These are phyloP conservation scores for Metarhizium guizhouense DNA, from an alignment of 2,329 filamentous ascomycete species.

Conservation along the genomic window DNA sequence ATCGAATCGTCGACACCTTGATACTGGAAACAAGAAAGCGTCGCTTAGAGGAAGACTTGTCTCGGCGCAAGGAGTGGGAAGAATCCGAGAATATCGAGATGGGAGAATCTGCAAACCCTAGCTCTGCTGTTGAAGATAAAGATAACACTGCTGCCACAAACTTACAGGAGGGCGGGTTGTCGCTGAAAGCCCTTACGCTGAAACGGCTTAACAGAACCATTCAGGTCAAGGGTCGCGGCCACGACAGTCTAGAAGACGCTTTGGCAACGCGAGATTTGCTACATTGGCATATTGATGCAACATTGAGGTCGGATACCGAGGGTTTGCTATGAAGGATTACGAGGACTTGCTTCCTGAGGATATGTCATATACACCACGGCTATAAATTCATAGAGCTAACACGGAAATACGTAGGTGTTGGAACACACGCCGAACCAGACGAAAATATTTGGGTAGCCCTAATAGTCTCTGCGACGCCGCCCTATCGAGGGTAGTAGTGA, in stretches of 20 bases:
- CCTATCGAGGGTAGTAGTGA: background rate
- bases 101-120: conserved; percentile 2
- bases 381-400: background rate
- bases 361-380: background rate
- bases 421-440: background rate
- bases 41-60: conserved; percentile 4
- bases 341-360: background rate
- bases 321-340: background rate
- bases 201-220: conserved; percentile 30
- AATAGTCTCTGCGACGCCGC: background rate
- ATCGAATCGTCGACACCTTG: conserved; percentile 35
- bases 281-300: conserved; percentile 24
- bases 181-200: conserved; percentile 29
- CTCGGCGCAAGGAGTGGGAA: conserved; percentile 2
- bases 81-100: conserved; percentile 1
- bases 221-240: conserved; percentile 24
- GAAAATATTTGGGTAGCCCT: background rate
- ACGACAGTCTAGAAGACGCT: conserved; percentile 37
- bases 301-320: background rate
- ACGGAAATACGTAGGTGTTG: background rate
- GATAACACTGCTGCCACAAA: background rate
- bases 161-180: conserved; percentile 16
- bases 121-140: background rate
- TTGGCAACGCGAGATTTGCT: conserved; percentile 32
- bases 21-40: conserved; percentile 19